Percentiles rank a stretch among this genome's conserved stretches.
Evolutionary conservation across 2,329 filamentous ascomycete species (phyloP).

Genomic region (Amphichorda felina): DNA sequence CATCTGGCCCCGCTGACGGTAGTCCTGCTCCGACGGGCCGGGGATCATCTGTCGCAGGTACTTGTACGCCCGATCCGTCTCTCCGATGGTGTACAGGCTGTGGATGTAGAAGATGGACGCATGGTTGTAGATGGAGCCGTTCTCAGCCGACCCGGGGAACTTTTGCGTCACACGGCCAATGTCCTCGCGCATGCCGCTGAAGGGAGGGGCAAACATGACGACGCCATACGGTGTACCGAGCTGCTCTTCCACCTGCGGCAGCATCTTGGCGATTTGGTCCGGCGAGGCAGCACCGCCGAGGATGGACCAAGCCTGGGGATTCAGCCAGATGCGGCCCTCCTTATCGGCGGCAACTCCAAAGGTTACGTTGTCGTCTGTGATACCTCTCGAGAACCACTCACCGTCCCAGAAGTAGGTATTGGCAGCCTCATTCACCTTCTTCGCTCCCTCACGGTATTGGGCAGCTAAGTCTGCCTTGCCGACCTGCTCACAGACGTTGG

Average conservation of each 20-base stretch:
- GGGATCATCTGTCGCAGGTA: constrained; percentile 40
- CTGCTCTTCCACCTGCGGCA: constrained; percentile 36
- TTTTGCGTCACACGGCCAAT: constrained; percentile 47
- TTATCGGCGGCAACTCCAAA: constrained; percentile 37
- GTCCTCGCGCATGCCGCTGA: constrained; percentile 42
- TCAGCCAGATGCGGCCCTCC: constrained; percentile 47
- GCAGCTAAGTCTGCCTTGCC: constrained; percentile 25
- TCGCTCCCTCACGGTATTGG: constrained; percentile 30
- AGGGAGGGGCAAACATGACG: constrained; percentile 44
- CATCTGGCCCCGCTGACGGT: constrained; percentile 39
- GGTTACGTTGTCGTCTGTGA: constrained; percentile 40
- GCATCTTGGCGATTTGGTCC: constrained; percentile 29
- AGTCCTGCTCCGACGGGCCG: constrained; percentile 37
- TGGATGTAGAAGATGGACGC: constrained; percentile 42
- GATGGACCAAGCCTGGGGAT: constrained; percentile 44
- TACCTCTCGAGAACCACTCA: constrained; percentile 44
- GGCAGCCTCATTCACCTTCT: constrained; percentile 34
- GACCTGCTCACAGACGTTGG: constrained; percentile 33
- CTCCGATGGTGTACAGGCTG: constrained; percentile 35
- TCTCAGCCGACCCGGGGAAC: constrained; percentile 44
- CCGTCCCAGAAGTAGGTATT: constrained; percentile 43
- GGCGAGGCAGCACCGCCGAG: constrained; percentile 35
- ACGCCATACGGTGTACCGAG: constrained; percentile 40
- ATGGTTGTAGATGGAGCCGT: constrained; percentile 47
- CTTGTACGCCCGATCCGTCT: constrained; percentile 37